Evolutionary conservation across 352 stramenopile genomes (phyloP), one percentile per base, ranked within the genome.

Genomic region (Globisporangium canariense): DNA sequence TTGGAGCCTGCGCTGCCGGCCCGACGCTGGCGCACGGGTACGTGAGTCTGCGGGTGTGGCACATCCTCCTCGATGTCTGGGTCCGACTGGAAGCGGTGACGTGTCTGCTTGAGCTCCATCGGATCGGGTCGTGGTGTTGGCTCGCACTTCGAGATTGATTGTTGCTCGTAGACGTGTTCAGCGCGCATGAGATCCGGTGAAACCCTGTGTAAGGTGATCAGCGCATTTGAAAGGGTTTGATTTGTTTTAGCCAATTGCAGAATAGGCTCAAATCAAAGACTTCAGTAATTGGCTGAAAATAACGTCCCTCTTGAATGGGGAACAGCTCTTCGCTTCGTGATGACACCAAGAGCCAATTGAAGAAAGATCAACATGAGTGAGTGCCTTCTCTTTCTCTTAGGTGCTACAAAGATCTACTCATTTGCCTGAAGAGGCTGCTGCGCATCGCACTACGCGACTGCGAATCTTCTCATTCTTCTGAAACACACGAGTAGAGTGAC

Each of bases 61-160:
- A 28, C 22, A n/a, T 56, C 55, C 41, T 68, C 59, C 32, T 76
- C 70, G 49, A 64, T 41, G 30, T 74, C 67, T n/a, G 63, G 53
- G 46, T 74, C 70, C 30, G 68, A 74, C 49, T 41, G 60, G 68
- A 71, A 71, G 54, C 68, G 68, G 36, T 71, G 47, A 16, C 51
- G 58, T 34, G 54, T 58, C 43, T 60, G 20, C 55, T 59, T 55
- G 43, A 40, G 25, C 60, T 65, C 51, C 45, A 62, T 51, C 32
- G 4, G 32, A 28, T 51, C 32, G 32, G 32, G 18, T 51, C 13
- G 9, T 53, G 22, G n/a, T 54, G 9, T 55, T 32, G 34, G 43
- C 28, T 62, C 55, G 13, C 10, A 25, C 32, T 52, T 36, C 20
- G 10, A 34, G 14, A 53, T 28, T 34, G 47, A 20, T 52, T 52